Evolutionary conservation across 140 eudicot genomes (phyloP).

Genomic region (Stevia rebaudiana): DNA sequence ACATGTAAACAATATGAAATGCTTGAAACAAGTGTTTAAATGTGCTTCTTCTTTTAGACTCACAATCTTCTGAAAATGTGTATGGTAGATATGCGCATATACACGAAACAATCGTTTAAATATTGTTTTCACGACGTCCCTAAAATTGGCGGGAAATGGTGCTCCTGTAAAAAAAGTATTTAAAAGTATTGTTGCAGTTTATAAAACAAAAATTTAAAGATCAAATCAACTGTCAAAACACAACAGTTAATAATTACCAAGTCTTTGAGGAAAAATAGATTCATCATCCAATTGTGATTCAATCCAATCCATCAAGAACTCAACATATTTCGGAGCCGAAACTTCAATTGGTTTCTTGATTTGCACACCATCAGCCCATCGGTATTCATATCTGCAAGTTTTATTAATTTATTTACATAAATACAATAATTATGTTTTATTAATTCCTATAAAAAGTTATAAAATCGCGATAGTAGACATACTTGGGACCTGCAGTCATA

Average conservation of each 20-base stretch:
- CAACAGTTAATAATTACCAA: slow-evolving; percentile 44
- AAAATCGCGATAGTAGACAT: slow-evolving; percentile 11
- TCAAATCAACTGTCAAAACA: background rate
- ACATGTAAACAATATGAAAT: slow-evolving; percentile 76
- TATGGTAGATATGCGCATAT: slow-evolving; percentile 88
- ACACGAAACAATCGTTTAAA: slow-evolving; percentile 89
- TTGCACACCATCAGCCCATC: slow-evolving; percentile 60
- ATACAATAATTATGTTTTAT: slow-evolving; percentile 11
- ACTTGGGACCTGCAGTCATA: slow-evolving; percentile 62
- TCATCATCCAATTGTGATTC: slow-evolving; percentile 90
- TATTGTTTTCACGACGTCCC: slow-evolving; percentile 86
- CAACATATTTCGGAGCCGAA: slow-evolving; percentile 57
- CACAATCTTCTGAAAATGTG: slow-evolving; percentile 91
- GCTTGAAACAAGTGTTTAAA: slow-evolving; percentile 91
- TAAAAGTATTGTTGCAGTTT: background rate
- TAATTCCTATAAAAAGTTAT: background rate
- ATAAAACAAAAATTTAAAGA: background rate
- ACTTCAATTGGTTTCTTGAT: slow-evolving; percentile 63
- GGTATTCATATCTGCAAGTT: slow-evolving; percentile 43
- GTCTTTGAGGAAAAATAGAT: slow-evolving; percentile 88
- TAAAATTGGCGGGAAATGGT: slow-evolving; percentile 77
- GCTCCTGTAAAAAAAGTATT: slow-evolving; percentile 41
- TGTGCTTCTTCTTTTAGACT: slow-evolving; percentile 93
- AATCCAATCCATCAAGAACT: slow-evolving; percentile 70
- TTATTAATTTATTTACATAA: slow-evolving; percentile 10